These are phyloP conservation scores for Citrus mangshanensis DNA, from an alignment of 345 rosid species.

Conservation along the genomic window DNA sequence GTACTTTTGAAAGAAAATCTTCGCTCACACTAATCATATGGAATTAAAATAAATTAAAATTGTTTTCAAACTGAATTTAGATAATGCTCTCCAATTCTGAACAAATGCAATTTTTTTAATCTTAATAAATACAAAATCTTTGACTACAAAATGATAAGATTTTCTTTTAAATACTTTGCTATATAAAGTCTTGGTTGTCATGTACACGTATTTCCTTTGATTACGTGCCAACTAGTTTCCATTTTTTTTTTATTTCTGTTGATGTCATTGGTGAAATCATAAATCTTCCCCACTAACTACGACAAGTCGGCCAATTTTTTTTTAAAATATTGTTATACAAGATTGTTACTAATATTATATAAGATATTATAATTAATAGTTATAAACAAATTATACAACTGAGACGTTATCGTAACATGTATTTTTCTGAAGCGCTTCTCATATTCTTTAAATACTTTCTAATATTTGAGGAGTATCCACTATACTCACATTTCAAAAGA, in stretches of 20 bases:
- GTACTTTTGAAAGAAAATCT: no score
- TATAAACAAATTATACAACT: accelerated
- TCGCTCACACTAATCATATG: no score
- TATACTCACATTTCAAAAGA: accelerated
- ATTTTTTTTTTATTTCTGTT: background rate
- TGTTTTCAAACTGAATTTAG: no score
- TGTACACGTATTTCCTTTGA: background rate
- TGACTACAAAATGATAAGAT: background rate
- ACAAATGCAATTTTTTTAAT: no score
- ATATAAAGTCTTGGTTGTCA: background rate
- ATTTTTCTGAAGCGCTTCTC: accelerated
- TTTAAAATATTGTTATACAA: accelerated
- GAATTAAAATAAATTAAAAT: no score
- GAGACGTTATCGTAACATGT: accelerated
- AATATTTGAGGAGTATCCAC: no score
- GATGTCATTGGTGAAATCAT: background rate
- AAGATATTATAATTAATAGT: no score
- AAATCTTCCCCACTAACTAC: background rate
- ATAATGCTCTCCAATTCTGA: no score
- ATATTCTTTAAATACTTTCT: accelerated
- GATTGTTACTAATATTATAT: accelerated
- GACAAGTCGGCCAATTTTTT: background rate
- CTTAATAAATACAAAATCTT: no score
- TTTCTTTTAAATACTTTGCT: background rate
- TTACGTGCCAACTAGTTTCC: background rate